Evolutionary conservation across 768 basidiomycete genomes (phyloP), one percentile per base, ranked within the genome.

Genomic region (Naematelia encephala): DNA sequence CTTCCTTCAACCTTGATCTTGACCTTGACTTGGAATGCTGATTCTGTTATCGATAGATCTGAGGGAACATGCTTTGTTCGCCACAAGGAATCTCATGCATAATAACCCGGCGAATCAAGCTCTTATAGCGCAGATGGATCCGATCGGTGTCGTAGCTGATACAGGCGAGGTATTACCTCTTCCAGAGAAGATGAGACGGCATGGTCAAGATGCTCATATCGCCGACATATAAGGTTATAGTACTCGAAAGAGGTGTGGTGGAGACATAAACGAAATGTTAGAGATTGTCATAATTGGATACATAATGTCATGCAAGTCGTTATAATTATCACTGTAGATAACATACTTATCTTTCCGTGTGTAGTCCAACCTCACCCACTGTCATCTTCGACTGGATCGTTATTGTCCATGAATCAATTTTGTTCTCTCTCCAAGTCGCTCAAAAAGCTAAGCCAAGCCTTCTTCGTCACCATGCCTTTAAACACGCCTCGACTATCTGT

Each of bases 391-490:
- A n/a, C n/a, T n/a, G n/a, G n/a, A n/a, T n/a, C n/a, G n/a, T n/a
- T n/a, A n/a, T n/a, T n/a, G n/a, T n/a, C n/a, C n/a, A n/a, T n/a
- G n/a, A n/a, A n/a, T n/a, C n/a, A n/a, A n/a, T n/a, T n/a, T n/a
- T n/a, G n/a, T n/a, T 57, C 67, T 14, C 63, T 64, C 25, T 75
- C 75, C n/a, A 93, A 78, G 67, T 87, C 84, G 51, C 81, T 84
- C 34, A 97, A 79, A 78, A 94, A 94, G 5, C 84, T 87, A 25
- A 98, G 83, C 91, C 92, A 99, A 0, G 84, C 84, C 78, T 94
- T 93, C 82, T 97, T 97, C 75, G 91, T 87, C 56, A 99, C 88
- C 10, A 93, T 82, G 5, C 96, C 96, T 69, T 88, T 85, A 70
- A 92, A 98, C 46, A 85, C 78, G 4, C 93, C 93, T 52, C 90